phyloP scores from a whole-genome alignment of 805 yeast genomes.

The Saccharomycopsis amapae region DNA sequence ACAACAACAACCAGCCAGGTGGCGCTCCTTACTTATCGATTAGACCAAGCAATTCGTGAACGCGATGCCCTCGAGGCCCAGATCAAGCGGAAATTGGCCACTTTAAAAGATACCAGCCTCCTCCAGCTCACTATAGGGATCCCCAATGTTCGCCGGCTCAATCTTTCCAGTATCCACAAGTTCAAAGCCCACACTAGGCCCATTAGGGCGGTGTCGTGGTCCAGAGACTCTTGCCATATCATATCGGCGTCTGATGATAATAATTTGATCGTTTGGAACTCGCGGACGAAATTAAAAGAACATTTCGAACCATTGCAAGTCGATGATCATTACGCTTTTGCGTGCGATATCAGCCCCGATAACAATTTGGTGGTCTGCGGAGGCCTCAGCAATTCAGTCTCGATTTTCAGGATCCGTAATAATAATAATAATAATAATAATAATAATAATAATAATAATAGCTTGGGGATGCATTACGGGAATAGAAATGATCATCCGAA shows the following conservation, averaged over 20 bases:
- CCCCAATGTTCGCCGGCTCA: conserved; percentile 1
- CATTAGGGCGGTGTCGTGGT: conserved; percentile 64
- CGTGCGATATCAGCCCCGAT: conserved; percentile 66
- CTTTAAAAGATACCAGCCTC: conserved; percentile 8
- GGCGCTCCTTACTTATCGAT: neutral
- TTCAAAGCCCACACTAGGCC: conserved; percentile 53
- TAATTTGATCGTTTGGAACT: conserved; percentile 76
- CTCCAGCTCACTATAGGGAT: conserved; percentile 8
- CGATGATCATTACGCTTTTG: conserved; percentile 71
- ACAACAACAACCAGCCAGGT: too few species aligned
- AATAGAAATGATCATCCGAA: neutral
- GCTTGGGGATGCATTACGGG: too few species aligned
- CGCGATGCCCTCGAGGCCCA: conserved; percentile 11
- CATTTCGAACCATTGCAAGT: conserved; percentile 32
- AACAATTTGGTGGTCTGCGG: conserved; percentile 67
- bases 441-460: neutral
- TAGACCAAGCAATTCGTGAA: conserved; percentile 8
- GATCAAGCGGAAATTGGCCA: conserved; percentile 5
- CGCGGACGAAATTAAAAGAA: conserved; percentile 59
- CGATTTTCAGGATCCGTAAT: conserved; percentile 43
- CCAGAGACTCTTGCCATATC: conserved; percentile 48
- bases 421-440: neutral
- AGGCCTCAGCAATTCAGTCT: conserved; percentile 74
- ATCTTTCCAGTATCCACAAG: conserved; percentile 3
- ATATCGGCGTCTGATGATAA: conserved; percentile 85